A percentile compares a stretch with the other conserved stretches of the same genome.
Evolutionary conservation across 1,284 basidiomycete species (phyloP).

Genomic region (Pseudozyma tsukubaensis): DNA sequence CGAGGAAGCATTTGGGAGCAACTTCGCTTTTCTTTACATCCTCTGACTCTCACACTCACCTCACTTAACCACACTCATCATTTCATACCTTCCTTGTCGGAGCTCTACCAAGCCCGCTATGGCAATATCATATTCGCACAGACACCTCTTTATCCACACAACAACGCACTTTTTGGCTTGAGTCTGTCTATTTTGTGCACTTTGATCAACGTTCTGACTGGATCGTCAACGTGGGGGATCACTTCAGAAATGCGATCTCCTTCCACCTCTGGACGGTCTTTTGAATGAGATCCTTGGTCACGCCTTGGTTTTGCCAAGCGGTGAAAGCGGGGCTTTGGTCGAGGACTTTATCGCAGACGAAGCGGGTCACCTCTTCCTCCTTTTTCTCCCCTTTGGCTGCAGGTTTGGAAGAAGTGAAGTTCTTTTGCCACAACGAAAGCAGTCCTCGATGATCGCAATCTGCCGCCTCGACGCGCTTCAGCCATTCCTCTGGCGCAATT

Average conservation of each 20-base stretch:
- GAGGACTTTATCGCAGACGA: slow-evolving; percentile 20
- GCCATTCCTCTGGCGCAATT: slow-evolving; percentile 76
- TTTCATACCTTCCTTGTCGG: too few relatives aligned
- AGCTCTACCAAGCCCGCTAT: too few relatives aligned
- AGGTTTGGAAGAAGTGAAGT: slow-evolving; percentile 13
- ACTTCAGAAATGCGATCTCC: slow-evolving; percentile 22
- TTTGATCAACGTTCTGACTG: background rate
- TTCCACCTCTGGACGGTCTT: slow-evolving; percentile 37
- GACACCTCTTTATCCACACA: background rate
- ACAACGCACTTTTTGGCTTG: background rate
- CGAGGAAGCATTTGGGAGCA: too few relatives aligned
- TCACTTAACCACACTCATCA: background rate
- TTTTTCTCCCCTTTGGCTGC: background rate
- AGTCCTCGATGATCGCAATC: slow-evolving; percentile 32
- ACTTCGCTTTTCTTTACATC: too few relatives aligned
- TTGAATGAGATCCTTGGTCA: slow-evolving; percentile 22
- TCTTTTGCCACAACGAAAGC: slow-evolving; percentile 33
- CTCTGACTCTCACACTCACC: too few relatives aligned
- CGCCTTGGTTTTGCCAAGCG: slow-evolving; percentile 20
- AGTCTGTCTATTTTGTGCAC: background rate
- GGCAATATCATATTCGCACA: background rate
- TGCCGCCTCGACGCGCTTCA: slow-evolving; percentile 70
- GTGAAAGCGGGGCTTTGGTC: slow-evolving; percentile 7
- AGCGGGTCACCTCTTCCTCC: background rate
- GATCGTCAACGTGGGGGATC: background rate